Evolutionary conservation across 495 filamentous ascomycete species (phyloP).

Genomic region (Penicillium salamii): DNA sequence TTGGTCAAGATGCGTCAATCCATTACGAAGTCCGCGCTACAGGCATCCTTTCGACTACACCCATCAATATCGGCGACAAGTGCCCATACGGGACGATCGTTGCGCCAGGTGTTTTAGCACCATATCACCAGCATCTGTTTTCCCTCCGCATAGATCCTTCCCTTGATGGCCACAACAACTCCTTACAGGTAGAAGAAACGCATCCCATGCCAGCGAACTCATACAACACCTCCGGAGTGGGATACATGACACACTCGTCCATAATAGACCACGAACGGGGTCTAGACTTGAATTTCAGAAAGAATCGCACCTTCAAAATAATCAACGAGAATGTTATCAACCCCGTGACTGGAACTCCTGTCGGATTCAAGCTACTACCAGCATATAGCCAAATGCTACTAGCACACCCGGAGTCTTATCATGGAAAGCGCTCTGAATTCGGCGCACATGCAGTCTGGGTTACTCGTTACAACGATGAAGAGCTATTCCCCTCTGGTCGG

Average conservation of each 20-base stretch:
- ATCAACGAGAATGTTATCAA: slow-evolving; percentile 69
- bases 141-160: slow-evolving; percentile 80
- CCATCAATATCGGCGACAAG: slow-evolving; percentile 56
- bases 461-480: slow-evolving; percentile 69
- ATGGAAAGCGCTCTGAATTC: slow-evolving; percentile 76
- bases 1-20: slow-evolving; percentile 77
- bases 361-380: slow-evolving; percentile 74
- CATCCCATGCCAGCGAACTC: slow-evolving; percentile 57
- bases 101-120: slow-evolving; percentile 75
- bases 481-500: slow-evolving; percentile 74
- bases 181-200: slow-evolving; percentile 66
- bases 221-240: slow-evolving; percentile 75
- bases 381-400: slow-evolving; percentile 76
- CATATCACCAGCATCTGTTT: slow-evolving; percentile 88
- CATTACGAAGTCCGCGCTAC: slow-evolving; percentile 82
- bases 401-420: slow-evolving; percentile 63
- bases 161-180: slow-evolving; percentile 70
- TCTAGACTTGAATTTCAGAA: slow-evolving; percentile 57
- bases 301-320: slow-evolving; percentile 76
- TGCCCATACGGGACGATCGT: slow-evolving; percentile 78
- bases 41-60: slow-evolving; percentile 78
- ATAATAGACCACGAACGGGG: slow-evolving; percentile 57
- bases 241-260: slow-evolving; percentile 59
- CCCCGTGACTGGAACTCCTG: slow-evolving; percentile 66
- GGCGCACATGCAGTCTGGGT: slow-evolving; percentile 76